Conservation (phyloP, 768 basidiomycete species). For the Ramaria rubella region DNA sequence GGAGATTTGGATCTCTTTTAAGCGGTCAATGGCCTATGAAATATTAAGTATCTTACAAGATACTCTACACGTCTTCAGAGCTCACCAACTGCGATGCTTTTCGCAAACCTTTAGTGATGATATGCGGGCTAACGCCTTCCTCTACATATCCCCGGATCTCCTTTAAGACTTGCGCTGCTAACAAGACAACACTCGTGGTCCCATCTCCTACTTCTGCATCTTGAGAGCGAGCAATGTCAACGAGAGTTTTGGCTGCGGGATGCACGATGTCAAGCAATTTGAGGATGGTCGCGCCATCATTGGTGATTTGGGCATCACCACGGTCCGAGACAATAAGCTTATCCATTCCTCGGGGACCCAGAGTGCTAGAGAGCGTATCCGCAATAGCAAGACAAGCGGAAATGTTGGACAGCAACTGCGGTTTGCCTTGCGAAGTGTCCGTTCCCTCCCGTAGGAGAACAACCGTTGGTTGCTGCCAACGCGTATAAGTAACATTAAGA, state of each 20-base stretch:
- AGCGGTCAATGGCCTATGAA: conserved; percentile 47
- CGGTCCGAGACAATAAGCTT: conserved; percentile 92
- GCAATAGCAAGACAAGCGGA: conserved; percentile 92
- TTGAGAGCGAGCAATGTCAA: conserved; percentile 96
- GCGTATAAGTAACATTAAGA: neutral
- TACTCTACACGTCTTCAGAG: conserved; percentile 14
- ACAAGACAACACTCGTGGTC: conserved; percentile 90
- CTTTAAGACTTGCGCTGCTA: conserved; percentile 92
- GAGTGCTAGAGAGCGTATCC: conserved; percentile 85
- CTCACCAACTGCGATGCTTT: conserved; percentile 80
- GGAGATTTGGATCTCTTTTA: conserved; percentile 83
- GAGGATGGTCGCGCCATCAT: conserved; percentile 98
- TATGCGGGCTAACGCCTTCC: conserved; percentile 94
- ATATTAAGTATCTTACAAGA: neutral
- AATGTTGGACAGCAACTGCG: conserved; percentile 91
- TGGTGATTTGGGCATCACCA: conserved; percentile 97
- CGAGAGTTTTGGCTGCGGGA: conserved; percentile 94
- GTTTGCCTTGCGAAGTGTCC: conserved; percentile 90
- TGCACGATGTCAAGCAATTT: conserved; percentile 97
- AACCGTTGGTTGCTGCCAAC: conserved; percentile 85
- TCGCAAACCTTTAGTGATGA: conserved; percentile 95
- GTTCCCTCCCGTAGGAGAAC: conserved; percentile 95
- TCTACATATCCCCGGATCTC: conserved; percentile 89
- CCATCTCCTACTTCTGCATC: conserved; percentile 99
- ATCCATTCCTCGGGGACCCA: conserved; percentile 99